phyloP scores from a whole-genome alignment of 768 basidiomycete species.

The Boletus sp. region DNA sequence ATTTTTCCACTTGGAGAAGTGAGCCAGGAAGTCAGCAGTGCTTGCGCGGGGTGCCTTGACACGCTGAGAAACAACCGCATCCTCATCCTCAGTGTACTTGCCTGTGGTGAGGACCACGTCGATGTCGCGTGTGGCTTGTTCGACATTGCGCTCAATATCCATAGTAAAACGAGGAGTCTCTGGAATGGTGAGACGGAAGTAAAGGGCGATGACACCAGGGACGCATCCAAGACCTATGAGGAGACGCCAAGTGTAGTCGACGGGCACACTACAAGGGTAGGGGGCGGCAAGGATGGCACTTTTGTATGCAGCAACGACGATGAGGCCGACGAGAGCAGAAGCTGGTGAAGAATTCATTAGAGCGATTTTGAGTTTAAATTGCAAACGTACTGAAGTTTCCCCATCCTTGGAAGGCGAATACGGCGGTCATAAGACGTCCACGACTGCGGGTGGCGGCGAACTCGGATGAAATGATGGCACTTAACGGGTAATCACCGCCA shows the following conservation, averaged over 20 bases:
- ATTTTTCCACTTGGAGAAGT: conserved; percentile 77
- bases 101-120: conserved; percentile 58
- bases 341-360: conserved; percentile 31
- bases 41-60: conserved; percentile 67
- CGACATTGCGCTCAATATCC: conserved; percentile 83
- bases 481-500: conserved; percentile 86
- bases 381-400: conserved; percentile 64
- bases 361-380: background rate
- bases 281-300: conserved; percentile 44
- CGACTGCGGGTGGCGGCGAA: conserved; percentile 75
- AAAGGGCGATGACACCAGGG: conserved; percentile 76
- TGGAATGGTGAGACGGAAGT: conserved; percentile 91
- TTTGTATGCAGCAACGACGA: conserved; percentile 70
- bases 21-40: conserved; percentile 58
- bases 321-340: conserved; percentile 62
- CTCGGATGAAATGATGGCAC: conserved; percentile 85
- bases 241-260: conserved; percentile 84
- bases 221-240: conserved; percentile 86
- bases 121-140: conserved; percentile 72
- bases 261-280: conserved; percentile 37
- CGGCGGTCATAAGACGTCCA: conserved; percentile 86
- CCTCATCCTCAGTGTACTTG: conserved; percentile 48
- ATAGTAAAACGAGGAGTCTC: conserved; percentile 91
- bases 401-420: conserved; percentile 86
- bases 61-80: conserved; percentile 45